Conservation (phyloP, 257 asterid genomes). For the Gynochthodes officinalis region DNA sequence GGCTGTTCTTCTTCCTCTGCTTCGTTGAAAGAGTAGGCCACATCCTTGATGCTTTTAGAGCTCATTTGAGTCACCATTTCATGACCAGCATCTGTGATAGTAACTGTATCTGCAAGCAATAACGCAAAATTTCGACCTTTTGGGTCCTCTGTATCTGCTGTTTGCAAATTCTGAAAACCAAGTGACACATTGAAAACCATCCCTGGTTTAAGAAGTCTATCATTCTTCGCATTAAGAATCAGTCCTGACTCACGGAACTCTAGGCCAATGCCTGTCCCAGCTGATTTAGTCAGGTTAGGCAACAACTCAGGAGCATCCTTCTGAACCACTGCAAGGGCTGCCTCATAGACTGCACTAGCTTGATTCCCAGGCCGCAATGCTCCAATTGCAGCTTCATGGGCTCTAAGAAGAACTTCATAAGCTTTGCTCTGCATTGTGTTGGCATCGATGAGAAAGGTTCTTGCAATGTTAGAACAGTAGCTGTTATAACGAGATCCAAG, state of each 20-base stretch:
- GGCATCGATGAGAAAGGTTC: constrained; percentile 64
- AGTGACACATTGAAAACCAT: constrained; percentile 71
- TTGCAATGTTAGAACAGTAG: constrained; percentile 73
- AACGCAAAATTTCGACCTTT: constrained; percentile 54
- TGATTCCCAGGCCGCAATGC: constrained; percentile 64
- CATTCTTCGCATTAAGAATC: constrained; percentile 57
- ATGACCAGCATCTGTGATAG: constrained; percentile 33
- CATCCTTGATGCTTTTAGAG: constrained; percentile 47
- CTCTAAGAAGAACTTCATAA: constrained; percentile 64
- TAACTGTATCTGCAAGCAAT: constrained; percentile 73
- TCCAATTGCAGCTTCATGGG: constrained; percentile 66
- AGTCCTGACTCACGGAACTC: constrained; percentile 78
- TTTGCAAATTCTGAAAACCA: constrained; percentile 66
- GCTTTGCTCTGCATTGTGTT: constrained; percentile 51
- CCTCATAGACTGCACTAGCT: constrained; percentile 47
- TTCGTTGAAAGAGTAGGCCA: constrained; percentile 54
- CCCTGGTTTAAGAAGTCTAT: constrained; percentile 53
- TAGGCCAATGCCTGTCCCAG: constrained; percentile 78
- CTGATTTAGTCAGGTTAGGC: constrained; percentile 60
- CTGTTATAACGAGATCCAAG: constrained; percentile 69
- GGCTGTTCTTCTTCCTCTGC: constrained; percentile 50
- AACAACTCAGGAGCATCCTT: constrained; percentile 63
- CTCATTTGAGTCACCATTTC: constrained; percentile 48
- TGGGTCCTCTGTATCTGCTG: constrained; percentile 39
- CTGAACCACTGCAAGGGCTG: constrained; percentile 54